phyloP scores from a whole-genome alignment of 1,284 basidiomycete species.

The Rhizoctonia solani region DNA sequence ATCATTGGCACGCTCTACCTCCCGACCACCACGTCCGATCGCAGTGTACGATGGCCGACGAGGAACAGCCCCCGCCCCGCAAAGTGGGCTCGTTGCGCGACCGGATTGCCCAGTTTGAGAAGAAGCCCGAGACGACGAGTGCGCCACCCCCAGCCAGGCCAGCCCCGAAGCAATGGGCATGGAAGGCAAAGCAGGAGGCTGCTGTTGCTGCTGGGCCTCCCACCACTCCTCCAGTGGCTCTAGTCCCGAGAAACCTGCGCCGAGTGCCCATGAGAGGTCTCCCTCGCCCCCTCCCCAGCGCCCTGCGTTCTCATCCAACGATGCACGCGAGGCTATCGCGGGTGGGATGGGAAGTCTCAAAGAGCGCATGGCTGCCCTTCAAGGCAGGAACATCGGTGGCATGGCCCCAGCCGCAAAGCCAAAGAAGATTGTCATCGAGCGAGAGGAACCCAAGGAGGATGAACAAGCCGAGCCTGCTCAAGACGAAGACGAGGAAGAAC shows the following conservation, averaged over 20 bases:
- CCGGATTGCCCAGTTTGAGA: constrained; percentile 82
- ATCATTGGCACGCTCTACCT: not conserved
- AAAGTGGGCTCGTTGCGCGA: constrained; percentile 69
- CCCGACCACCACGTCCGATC: too few species aligned
- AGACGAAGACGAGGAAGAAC: constrained; percentile 37
- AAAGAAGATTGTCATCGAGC: constrained; percentile 52
- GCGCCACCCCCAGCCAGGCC: constrained; percentile 46
- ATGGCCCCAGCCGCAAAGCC: constrained; percentile 53
- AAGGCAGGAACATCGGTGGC: constrained; percentile 78
- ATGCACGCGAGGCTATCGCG: constrained; percentile 80
- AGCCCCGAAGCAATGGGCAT: constrained; percentile 35
- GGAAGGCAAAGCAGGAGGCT: constrained; percentile 37
- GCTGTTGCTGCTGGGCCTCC: constrained; percentile 27
- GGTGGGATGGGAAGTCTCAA: constrained; percentile 65
- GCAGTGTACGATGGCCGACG: constrained; percentile 9
- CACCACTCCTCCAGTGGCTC: constrained; percentile 33
- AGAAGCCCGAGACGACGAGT: constrained; percentile 52
- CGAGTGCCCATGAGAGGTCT: constrained; percentile 36
- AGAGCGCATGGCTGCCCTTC: constrained; percentile 90
- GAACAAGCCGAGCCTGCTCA: constrained; percentile 40
- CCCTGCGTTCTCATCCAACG: constrained; percentile 70
- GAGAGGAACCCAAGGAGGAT: constrained; percentile 43
- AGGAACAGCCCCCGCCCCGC: constrained; percentile 34
- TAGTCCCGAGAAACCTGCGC: not conserved
- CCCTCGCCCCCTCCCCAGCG: constrained; percentile 41